Evolutionary conservation across 2,329 filamentous ascomycete genomes (phyloP).

Genomic region (Albifimbria verrucaria): DNA sequence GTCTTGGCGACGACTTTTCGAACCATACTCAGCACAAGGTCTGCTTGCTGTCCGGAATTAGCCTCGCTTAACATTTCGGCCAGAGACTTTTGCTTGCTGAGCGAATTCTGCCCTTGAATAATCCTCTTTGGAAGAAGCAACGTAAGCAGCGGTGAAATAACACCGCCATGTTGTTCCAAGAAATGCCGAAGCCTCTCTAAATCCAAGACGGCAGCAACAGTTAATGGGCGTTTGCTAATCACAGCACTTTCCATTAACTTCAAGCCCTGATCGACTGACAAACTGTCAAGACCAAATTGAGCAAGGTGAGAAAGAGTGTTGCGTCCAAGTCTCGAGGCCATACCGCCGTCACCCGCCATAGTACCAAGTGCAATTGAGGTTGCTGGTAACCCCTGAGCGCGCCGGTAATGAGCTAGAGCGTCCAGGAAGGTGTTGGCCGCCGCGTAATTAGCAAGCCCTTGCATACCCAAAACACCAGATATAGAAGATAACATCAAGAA

Average conservation of each 20-base stretch:
- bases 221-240: slow-evolving; percentile 5
- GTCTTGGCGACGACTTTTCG: slow-evolving; percentile 8
- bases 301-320: slow-evolving; percentile 7
- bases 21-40: slow-evolving; percentile 8
- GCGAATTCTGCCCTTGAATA: not conserved
- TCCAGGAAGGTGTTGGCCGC: slow-evolving; percentile 38
- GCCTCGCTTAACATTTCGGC: not conserved
- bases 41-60: not conserved
- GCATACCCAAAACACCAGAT: slow-evolving; percentile 27
- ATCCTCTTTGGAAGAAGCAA: not conserved
- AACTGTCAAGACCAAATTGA: slow-evolving; percentile 8
- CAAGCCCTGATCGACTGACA: slow-evolving; percentile 6
- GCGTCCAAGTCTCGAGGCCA: slow-evolving; percentile 5
- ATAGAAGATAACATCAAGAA: slow-evolving; percentile 33
- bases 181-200: not conserved
- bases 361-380: slow-evolving; percentile 11
- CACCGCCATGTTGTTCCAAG: not conserved
- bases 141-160: not conserved
- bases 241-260: slow-evolving; percentile 3
- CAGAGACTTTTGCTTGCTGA: not conserved
- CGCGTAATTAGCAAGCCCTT: slow-evolving; percentile 34
- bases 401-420: slow-evolving; percentile 31
- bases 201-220: slow-evolving; percentile 6
- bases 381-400: slow-evolving; percentile 11
- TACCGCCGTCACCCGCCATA: slow-evolving; percentile 5